A percentile compares a stretch with the other conserved stretches of the same genome.
Evolutionary conservation across 257 asterid genomes (phyloP).

Genomic region (Nicotiana undulata): DNA sequence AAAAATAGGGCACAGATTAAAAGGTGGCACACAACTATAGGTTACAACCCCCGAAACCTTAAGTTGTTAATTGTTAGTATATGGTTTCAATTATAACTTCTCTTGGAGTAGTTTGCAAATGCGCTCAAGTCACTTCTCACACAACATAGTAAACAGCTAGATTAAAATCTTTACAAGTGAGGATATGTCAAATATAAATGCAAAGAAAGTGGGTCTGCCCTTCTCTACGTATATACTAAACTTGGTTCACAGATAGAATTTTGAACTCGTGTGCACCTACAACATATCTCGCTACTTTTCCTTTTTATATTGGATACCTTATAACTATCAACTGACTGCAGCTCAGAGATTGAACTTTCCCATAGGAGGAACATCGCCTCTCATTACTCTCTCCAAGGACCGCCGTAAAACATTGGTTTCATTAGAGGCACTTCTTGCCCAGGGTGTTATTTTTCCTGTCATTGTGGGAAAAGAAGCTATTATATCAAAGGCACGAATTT

Average conservation of each 20-base stretch:
- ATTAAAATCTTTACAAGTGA: not conserved
- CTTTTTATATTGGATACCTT: not conserved
- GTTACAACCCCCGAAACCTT: too few relatives aligned
- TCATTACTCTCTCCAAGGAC: too few relatives aligned
- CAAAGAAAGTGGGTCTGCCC: not conserved
- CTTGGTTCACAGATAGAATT: not conserved
- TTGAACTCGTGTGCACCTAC: not conserved
- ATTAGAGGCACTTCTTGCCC: slow-evolving; percentile 43
- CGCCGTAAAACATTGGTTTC: too few relatives aligned
- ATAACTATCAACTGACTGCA: not conserved
- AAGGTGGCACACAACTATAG: too few relatives aligned
- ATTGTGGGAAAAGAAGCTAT: not conserved
- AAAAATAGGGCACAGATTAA: too few relatives aligned
- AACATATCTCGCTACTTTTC: not conserved
- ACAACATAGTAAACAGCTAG: not conserved
- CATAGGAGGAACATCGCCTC: slow-evolving; percentile 48
- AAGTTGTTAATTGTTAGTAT: too few relatives aligned
- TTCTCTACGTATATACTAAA: not conserved
- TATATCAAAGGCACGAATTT: not conserved
- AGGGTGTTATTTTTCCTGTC: slow-evolving; percentile 82
- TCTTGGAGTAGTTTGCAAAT: not conserved
- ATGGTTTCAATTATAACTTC: too few relatives aligned
- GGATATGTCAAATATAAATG: not conserved
- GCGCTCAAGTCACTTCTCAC: not conserved
- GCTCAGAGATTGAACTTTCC: slow-evolving; percentile 4